These are phyloP conservation scores for Tephrocybe rancida DNA, from an alignment of 768 basidiomycete genomes.

Conservation along the genomic window DNA sequence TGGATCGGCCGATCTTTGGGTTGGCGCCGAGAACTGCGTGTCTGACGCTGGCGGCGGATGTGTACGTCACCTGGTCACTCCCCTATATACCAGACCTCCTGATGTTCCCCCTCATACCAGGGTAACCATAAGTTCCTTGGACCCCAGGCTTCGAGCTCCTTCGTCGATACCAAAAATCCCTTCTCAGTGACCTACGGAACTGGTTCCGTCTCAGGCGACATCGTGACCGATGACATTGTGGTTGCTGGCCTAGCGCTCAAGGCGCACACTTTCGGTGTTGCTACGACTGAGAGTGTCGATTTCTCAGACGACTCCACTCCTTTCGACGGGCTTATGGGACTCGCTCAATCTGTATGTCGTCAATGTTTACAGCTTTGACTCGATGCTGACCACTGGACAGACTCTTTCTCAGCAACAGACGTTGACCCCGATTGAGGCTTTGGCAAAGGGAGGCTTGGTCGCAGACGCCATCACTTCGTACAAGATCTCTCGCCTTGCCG, in stretches of 20 bases:
- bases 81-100: neutral
- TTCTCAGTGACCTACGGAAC: constrained; percentile 73
- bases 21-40: constrained; percentile 55
- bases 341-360: constrained; percentile 64
- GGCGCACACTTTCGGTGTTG: constrained; percentile 70
- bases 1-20: constrained; percentile 72
- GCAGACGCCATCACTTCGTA: constrained; percentile 69
- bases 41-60: constrained; percentile 44
- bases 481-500: constrained; percentile 77
- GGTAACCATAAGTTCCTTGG: constrained; percentile 74
- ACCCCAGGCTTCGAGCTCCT: constrained; percentile 58
- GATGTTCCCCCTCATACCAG: constrained; percentile 16
- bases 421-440: constrained; percentile 71
- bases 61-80: constrained; percentile 26
- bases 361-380: neutral
- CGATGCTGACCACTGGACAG: constrained; percentile 27
- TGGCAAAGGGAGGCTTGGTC: constrained; percentile 61
- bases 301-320: constrained; percentile 52
- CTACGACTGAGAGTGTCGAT: constrained; percentile 57
- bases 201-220: constrained; percentile 64
- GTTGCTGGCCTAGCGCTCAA: constrained; percentile 63
- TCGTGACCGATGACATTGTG: constrained; percentile 63
- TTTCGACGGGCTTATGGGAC: constrained; percentile 80
- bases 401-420: constrained; percentile 65
- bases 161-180: constrained; percentile 47